Evolutionary conservation across 73 alveolate genomes (phyloP).

Genomic region (Paramecium tetraurelia): DNA sequence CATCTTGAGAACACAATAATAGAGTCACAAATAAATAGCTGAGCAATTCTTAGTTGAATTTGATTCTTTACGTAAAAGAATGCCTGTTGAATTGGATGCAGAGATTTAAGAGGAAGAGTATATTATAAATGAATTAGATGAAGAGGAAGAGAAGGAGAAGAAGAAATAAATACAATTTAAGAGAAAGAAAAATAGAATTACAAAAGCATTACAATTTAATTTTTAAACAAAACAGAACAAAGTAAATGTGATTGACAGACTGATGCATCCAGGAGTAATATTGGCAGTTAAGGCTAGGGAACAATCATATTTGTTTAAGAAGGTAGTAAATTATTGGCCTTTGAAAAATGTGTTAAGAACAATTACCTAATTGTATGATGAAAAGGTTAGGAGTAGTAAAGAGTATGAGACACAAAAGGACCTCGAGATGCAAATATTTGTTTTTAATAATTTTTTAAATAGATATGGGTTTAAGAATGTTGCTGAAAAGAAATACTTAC

Average conservation of each 20-base stretch:
- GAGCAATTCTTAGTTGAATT: constrained; percentile 47
- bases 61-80: constrained; percentile 39
- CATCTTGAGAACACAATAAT: constrained; percentile 47
- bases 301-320: constrained; percentile 31
- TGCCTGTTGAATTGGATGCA: constrained; percentile 56
- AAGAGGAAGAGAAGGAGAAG: constrained; percentile 61
- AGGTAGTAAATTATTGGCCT: constrained; percentile 49
- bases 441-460: constrained; percentile 51
- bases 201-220: constrained; percentile 46
- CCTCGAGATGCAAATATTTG: constrained; percentile 55
- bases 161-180: constrained; percentile 18
- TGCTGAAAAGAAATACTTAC: constrained; percentile 57
- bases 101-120: constrained; percentile 38
- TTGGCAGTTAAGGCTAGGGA: constrained; percentile 41
- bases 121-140: constrained; percentile 14
- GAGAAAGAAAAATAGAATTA: constrained; percentile 34
- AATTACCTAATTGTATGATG: background rate
- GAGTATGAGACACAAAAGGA: constrained; percentile 9
- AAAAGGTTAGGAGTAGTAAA: background rate
- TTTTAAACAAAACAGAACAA: constrained; percentile 9
- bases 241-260: background rate
- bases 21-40: constrained; percentile 43
- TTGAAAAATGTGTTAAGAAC: constrained; percentile 17
- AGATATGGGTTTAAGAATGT: constrained; percentile 60
- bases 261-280: constrained; percentile 49